Conservation (phyloP, 192 early-diverging fungal genomes). For the Haplosporangium gracile region DNA sequence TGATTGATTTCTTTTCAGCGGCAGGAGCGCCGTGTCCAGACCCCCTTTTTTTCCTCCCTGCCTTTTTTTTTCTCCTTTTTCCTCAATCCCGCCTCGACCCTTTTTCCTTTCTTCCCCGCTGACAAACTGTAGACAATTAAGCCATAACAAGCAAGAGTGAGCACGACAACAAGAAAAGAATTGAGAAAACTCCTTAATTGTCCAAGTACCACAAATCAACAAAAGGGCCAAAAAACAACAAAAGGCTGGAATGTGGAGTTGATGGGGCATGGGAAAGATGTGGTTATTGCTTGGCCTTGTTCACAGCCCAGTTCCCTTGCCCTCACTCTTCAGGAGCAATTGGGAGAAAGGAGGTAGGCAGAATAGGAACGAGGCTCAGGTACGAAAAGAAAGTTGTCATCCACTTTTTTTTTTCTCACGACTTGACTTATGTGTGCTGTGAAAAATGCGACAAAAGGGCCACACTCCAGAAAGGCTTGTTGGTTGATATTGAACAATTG, state of each 20-base stretch:
- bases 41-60: background rate
- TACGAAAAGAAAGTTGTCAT: background rate
- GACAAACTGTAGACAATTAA: background rate
- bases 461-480: background rate
- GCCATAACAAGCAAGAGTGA: background rate
- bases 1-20: background rate
- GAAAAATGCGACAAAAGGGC: background rate
- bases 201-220: background rate
- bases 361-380: background rate
- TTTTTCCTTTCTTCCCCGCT: background rate
- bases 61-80: background rate
- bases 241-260: background rate
- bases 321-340: background rate
- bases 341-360: background rate
- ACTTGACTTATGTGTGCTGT: background rate
- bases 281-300: background rate
- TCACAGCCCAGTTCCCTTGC: background rate
- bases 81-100: background rate
- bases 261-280: background rate
- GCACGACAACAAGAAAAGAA: too few relatives aligned
- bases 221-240: background rate
- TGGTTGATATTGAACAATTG: background rate
- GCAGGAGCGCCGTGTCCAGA: background rate
- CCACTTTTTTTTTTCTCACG: constrained; percentile 3
- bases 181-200: constrained; percentile 1